phyloP scores from a whole-genome alignment of 2,329 filamentous ascomycete species.

The Aspergillus neoniger region DNA sequence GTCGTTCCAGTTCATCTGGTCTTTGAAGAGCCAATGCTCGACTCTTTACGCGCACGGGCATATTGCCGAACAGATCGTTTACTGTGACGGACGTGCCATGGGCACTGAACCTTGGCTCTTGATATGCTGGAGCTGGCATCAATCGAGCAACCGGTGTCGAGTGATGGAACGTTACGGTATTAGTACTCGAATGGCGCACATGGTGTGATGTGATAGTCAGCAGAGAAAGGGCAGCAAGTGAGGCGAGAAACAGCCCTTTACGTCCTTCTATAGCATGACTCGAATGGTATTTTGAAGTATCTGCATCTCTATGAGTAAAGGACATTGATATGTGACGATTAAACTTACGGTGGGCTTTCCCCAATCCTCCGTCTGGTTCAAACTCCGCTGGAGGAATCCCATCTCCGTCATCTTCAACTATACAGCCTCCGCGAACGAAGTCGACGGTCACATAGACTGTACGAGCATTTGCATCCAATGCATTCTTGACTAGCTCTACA shows the following conservation, averaged over 20 bases:
- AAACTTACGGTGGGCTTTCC: constrained; percentile 66
- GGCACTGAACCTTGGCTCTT: constrained; percentile 56
- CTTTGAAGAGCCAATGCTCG: constrained; percentile 59
- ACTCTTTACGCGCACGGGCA: constrained; percentile 88
- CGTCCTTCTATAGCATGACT: constrained; percentile 60
- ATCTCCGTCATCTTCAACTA: constrained; percentile 78
- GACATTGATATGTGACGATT: not conserved
- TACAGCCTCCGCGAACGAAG: constrained; percentile 72
- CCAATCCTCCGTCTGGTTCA: constrained; percentile 66
- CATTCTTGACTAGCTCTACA: constrained; percentile 75
- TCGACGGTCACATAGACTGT: constrained; percentile 72
- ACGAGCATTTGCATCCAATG: constrained; percentile 74
- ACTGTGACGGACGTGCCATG: constrained; percentile 78
- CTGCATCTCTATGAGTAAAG: constrained; percentile 49
- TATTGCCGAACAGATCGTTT: constrained; percentile 80
- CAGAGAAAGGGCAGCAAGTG: constrained; percentile 73
- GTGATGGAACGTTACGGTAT: constrained; percentile 70
- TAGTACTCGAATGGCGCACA: constrained; percentile 49
- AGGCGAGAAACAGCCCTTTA: constrained; percentile 74
- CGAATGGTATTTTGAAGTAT: constrained; percentile 71
- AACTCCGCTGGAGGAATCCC: constrained; percentile 80
- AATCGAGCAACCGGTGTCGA: constrained; percentile 66
- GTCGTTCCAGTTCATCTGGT: constrained; percentile 56
- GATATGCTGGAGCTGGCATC: constrained; percentile 60
- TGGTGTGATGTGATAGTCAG: constrained; percentile 75